Evolutionary conservation across 352 stramenopile genomes (phyloP).

Genomic region (Phytophthora melonis): DNA sequence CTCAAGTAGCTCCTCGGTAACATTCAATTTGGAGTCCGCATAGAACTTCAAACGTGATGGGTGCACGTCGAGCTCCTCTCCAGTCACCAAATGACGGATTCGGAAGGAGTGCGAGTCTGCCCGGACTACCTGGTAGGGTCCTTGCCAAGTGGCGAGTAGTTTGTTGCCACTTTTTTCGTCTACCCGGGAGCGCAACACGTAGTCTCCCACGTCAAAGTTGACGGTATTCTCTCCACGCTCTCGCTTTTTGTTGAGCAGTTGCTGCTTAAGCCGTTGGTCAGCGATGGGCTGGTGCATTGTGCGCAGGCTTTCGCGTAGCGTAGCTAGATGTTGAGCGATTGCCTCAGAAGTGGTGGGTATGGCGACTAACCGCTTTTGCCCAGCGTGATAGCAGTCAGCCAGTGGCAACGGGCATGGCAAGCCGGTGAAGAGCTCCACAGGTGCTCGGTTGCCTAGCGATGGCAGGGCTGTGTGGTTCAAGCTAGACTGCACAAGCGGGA

Average conservation of each 20-base stretch:
- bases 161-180: conserved; percentile 15
- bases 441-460: too few relatives aligned
- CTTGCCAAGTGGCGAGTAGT: conserved; percentile 9
- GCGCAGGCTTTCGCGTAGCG: too few relatives aligned
- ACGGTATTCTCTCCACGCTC: conserved; percentile 13
- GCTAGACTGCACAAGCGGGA: too few relatives aligned
- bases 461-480: too few relatives aligned
- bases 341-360: too few relatives aligned
- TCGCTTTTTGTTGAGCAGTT: too few relatives aligned
- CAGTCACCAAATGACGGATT: conserved; percentile 14
- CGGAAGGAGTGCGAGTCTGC: conserved; percentile 15
- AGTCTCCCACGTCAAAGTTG: conserved; percentile 19
- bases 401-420: too few relatives aligned
- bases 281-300: too few relatives aligned
- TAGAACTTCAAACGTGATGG: conserved; percentile 21
- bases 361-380: too few relatives aligned
- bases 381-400: too few relatives aligned
- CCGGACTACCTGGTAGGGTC: conserved; percentile 7
- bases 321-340: not conserved
- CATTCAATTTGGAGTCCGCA: conserved; percentile 6
- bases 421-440: too few relatives aligned
- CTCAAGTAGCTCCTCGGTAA: conserved; percentile 14
- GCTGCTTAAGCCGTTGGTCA: too few relatives aligned
- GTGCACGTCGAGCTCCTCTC: conserved; percentile 10
- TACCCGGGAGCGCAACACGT: conserved; percentile 9